Conservation (phyloP, 176 grass and related monocot genomes). For the Aechmea fasciata region DNA sequence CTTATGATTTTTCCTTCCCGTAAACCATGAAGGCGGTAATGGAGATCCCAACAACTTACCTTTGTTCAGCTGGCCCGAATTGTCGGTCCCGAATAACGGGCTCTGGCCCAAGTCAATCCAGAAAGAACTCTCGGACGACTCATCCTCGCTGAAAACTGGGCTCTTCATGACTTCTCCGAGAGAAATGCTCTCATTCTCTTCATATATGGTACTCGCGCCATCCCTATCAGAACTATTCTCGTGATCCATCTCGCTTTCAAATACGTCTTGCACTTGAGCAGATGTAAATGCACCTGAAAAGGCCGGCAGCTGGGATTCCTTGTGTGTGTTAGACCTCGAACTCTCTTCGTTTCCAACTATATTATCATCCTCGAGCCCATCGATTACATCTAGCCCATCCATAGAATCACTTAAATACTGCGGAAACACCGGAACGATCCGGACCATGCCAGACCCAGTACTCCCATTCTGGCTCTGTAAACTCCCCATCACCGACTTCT, state of each 20-base stretch:
- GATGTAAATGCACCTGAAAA: slow-evolving; percentile 92
- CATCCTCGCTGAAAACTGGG: slow-evolving; percentile 95
- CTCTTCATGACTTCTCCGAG: slow-evolving; percentile 97
- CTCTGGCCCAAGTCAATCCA: slow-evolving; percentile 99
- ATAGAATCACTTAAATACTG: slow-evolving; percentile 90
- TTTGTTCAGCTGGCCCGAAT: slow-evolving; percentile 58
- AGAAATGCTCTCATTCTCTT: slow-evolving; percentile 87
- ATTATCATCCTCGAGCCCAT: slow-evolving; percentile 74
- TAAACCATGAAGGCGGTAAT: slow-evolving; percentile 77
- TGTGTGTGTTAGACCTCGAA: slow-evolving; percentile 27
- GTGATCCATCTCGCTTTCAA: slow-evolving; percentile 81
- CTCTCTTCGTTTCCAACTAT: slow-evolving; percentile 54
- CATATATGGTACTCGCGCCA: slow-evolving; percentile 90
- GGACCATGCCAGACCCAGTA: slow-evolving; percentile 73
- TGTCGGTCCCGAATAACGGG: slow-evolving; percentile 53
- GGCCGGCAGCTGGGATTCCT: slow-evolving; percentile 65
- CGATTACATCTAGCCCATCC: slow-evolving; percentile 59
- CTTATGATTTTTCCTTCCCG: slow-evolving; percentile 55
- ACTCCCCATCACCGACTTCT: slow-evolving; percentile 84
- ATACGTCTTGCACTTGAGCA: slow-evolving; percentile 78
- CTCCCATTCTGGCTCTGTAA: slow-evolving; percentile 66
- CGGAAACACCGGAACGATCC: slow-evolving; percentile 72
- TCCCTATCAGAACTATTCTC: slow-evolving; percentile 86
- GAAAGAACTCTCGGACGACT: slow-evolving; percentile 75
- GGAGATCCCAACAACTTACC: slow-evolving; percentile 69